Evolutionary conservation across 2,329 filamentous ascomycete species (phyloP).

Genomic region (Coniosporium tulheliwenetii): DNA sequence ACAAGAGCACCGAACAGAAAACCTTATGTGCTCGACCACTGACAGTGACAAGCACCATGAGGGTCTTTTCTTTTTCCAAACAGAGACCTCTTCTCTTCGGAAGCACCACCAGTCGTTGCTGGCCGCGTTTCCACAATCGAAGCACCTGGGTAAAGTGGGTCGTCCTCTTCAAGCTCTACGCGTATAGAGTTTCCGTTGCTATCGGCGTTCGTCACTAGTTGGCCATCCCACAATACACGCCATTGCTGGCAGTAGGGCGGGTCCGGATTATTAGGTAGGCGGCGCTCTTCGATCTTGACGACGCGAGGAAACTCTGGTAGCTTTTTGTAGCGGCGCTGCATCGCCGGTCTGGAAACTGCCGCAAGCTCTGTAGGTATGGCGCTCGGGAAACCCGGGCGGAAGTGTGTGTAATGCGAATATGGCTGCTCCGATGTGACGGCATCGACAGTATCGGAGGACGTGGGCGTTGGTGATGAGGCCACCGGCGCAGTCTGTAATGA

Average conservation of each 20-base stretch:
- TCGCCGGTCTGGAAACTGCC: slow-evolving; percentile 5
- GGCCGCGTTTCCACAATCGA: slow-evolving; percentile 4
- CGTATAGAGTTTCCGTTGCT: slow-evolving; percentile 18
- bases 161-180: slow-evolving; percentile 23
- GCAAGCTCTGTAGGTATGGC: not conserved
- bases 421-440: not conserved
- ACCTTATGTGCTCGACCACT: slow-evolving; percentile 13
- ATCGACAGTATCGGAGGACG: not conserved
- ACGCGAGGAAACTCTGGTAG: slow-evolving; percentile 35
- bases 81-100: slow-evolving; percentile 1
- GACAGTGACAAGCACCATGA: slow-evolving; percentile 17
- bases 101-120: not conserved
- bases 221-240: slow-evolving; percentile 38
- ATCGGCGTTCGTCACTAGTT: slow-evolving; percentile 20
- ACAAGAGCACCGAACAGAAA: no score
- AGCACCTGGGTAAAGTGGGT: slow-evolving; percentile 14
- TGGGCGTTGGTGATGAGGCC: not conserved
- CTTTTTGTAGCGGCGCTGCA: slow-evolving; percentile 9
- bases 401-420: not conserved
- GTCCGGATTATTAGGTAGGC: slow-evolving; percentile 27
- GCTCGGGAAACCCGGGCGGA: not conserved
- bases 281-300: slow-evolving; percentile 51
- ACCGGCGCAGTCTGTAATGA: not conserved
- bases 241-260: slow-evolving; percentile 51
- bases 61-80: slow-evolving; percentile 4